Evolutionary conservation across 768 basidiomycete species (phyloP).

Genomic region (Lactifluus hygrophoroides): DNA sequence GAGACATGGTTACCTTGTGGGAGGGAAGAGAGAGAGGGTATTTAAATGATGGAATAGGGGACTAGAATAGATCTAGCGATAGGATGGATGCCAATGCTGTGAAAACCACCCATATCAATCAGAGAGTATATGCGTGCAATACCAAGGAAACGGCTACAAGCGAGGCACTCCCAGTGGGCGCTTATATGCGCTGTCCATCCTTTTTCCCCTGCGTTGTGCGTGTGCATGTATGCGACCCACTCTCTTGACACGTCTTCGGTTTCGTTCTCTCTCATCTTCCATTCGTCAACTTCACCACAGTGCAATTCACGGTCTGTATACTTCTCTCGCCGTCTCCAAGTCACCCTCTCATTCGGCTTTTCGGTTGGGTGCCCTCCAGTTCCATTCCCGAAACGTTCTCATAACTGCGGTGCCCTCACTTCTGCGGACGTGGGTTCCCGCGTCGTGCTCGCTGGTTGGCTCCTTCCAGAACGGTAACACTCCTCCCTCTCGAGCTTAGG

Average conservation of each 20-base stretch:
- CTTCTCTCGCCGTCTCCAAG: not conserved
- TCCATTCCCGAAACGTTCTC: slow-evolving; percentile 24
- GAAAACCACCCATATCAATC: not conserved
- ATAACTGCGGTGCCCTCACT: slow-evolving; percentile 23
- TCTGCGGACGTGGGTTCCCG: slow-evolving; percentile 17
- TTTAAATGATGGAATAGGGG: not conserved
- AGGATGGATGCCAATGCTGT: not conserved
- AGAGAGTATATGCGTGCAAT: too few species aligned
- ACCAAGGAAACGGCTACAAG: not conserved
- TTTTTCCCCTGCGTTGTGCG: too few species aligned
- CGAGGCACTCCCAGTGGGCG: not conserved
- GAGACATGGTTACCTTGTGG: slow-evolving; percentile 32
- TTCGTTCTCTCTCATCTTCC: not conserved
- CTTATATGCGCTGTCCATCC: not conserved
- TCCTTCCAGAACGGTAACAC: slow-evolving; percentile 72
- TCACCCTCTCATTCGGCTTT: slow-evolving; percentile 5
- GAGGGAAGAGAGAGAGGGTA: not conserved
- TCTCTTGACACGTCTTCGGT: not conserved
- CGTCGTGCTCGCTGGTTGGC: slow-evolving; percentile 75
- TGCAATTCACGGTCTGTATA: not conserved
- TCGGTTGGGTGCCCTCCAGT: slow-evolving; percentile 15
- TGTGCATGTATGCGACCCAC: too few species aligned
- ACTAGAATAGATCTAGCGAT: not conserved
- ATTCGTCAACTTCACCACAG: not conserved
- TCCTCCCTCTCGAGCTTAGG: slow-evolving; percentile 11